Percentiles rank a stretch among this genome's conserved stretches.
phyloP scores from a whole-genome alignment of 805 yeast genomes.

The Pichia deserticola region DNA sequence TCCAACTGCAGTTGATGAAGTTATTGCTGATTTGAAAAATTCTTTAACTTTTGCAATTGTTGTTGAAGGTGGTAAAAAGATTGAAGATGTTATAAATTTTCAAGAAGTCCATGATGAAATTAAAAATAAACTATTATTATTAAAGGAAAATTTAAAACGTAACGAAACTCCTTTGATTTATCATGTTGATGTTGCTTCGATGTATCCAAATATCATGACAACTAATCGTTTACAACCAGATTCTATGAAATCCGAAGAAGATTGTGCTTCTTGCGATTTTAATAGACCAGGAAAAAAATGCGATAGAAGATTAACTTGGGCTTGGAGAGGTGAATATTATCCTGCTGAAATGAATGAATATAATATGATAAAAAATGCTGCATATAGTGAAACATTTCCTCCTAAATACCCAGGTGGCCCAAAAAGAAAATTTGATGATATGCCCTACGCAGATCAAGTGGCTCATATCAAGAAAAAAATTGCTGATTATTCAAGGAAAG shows the following conservation, averaged over 20 bases:
- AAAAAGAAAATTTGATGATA: conserved; percentile 62
- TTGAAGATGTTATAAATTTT: conserved; percentile 75
- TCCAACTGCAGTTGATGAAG: conserved; percentile 73
- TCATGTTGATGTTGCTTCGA: conserved; percentile 98
- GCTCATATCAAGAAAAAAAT: conserved; percentile 65
- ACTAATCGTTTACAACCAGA: conserved; percentile 96
- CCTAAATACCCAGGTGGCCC: conserved; percentile 50
- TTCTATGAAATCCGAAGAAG: conserved; percentile 90
- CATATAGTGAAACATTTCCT: conserved; percentile 73
- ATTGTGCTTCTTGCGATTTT: conserved; percentile 96
- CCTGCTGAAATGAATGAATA: conserved; percentile 92
- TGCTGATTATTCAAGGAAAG: conserved; percentile 77
- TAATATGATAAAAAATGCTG: conserved; percentile 76
- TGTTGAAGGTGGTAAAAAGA: conserved; percentile 64
- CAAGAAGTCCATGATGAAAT: conserved; percentile 66
- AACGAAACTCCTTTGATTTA: conserved; percentile 80
- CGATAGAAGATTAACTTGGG: conserved; percentile 88
- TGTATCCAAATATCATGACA: conserved; percentile 99
- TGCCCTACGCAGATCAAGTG: conserved; percentile 73
- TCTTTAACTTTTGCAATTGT: conserved; percentile 78
- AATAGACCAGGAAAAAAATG: conserved; percentile 92
- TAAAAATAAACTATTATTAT: conserved; percentile 42
- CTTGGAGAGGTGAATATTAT: conserved; percentile 95
- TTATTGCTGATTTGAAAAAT: conserved; percentile 60
- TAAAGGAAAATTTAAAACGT: conserved; percentile 57